Evolutionary conservation across 257 asterid species (phyloP).

Genomic region (Haberlea rhodopensis): DNA sequence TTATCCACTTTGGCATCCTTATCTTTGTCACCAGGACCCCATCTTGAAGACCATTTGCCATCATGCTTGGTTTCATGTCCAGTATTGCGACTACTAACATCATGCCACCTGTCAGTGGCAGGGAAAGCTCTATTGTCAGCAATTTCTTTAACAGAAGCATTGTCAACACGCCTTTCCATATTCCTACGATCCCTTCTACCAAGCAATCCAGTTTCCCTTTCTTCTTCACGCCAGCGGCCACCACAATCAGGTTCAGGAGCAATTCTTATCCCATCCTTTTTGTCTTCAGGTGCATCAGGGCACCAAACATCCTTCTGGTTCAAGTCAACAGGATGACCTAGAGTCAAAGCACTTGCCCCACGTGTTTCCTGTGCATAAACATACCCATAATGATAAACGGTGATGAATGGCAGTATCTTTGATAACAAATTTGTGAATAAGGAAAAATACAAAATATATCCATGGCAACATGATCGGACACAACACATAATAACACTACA

Average conservation of each 20-base stretch:
- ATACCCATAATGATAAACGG: too few relatives aligned
- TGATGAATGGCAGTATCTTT: too few relatives aligned
- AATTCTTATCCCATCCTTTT: slow-evolving; percentile 76
- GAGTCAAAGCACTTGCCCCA: slow-evolving; percentile 81
- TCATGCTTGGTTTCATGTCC: slow-evolving; percentile 72
- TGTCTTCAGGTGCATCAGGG: slow-evolving; percentile 68
- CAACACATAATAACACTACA: too few relatives aligned
- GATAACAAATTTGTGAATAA: not conserved
- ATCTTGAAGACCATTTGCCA: slow-evolving; percentile 87
- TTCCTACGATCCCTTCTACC: slow-evolving; percentile 93
- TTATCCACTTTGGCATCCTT: slow-evolving; percentile 75
- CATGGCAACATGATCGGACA: too few relatives aligned
- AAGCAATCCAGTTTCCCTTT: slow-evolving; percentile 97
- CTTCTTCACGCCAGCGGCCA: slow-evolving; percentile 99
- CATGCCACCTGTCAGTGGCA: slow-evolving; percentile 76
- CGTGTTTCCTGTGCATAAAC: slow-evolving; percentile 58
- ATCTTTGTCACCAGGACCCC: slow-evolving; percentile 99
- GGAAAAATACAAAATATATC: too few relatives aligned
- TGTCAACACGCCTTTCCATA: slow-evolving; percentile 77
- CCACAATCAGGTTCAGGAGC: slow-evolving; percentile 70
- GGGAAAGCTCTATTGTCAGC: slow-evolving; percentile 60
- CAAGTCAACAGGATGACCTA: slow-evolving; percentile 69
- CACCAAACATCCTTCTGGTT: slow-evolving; percentile 87
- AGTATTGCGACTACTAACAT: slow-evolving; percentile 60
- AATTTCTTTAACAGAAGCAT: slow-evolving; percentile 63